A percentile compares a stretch with the other conserved stretches of the same genome.
Evolutionary conservation across 2,329 filamentous ascomycete species (phyloP).

Genomic region (Pseudogymnoascus sp.): DNA sequence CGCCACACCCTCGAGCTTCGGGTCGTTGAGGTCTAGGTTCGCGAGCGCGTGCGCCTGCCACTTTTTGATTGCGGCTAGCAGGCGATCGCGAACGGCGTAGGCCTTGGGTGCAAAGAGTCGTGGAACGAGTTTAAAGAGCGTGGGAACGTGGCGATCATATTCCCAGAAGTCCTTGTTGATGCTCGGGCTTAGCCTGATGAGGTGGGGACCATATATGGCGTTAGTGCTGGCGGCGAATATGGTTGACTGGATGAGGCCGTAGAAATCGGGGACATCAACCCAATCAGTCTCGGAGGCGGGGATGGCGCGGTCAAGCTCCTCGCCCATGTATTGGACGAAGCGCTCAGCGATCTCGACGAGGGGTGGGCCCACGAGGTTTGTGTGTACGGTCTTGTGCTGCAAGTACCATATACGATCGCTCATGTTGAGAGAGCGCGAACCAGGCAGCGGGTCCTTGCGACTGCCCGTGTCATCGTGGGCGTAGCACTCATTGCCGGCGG

Average conservation of each 20-base stretch:
- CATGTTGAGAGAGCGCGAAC: slow-evolving; percentile 10
- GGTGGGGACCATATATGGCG: slow-evolving; percentile 22
- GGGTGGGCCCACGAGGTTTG: slow-evolving; percentile 11
- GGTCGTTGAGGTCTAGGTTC: slow-evolving; percentile 15
- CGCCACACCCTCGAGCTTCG: slow-evolving; percentile 15
- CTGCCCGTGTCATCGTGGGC: slow-evolving; percentile 15
- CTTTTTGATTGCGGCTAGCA: slow-evolving; percentile 17
- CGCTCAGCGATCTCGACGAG: slow-evolving; percentile 14
- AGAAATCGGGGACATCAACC: slow-evolving; percentile 21
- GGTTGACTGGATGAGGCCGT: slow-evolving; percentile 18
- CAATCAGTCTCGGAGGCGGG: slow-evolving; percentile 14
- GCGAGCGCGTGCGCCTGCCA: slow-evolving; percentile 22
- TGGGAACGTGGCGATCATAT: slow-evolving; percentile 20
- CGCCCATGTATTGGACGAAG: background rate
- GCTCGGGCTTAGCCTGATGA: slow-evolving; percentile 22
- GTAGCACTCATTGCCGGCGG: background rate
- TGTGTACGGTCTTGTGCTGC: slow-evolving; percentile 12
- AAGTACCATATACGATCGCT: slow-evolving; percentile 16
- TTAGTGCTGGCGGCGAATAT: slow-evolving; percentile 22
- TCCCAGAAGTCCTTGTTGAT: slow-evolving; percentile 24
- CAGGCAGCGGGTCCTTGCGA: slow-evolving; percentile 12
- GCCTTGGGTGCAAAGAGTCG: slow-evolving; percentile 21
- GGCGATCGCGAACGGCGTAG: slow-evolving; percentile 18
- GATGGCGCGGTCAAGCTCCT: background rate
- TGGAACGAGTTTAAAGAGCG: slow-evolving; percentile 20